Conservation (phyloP, 1,284 basidiomycete genomes). For the Agaricales sp. region DNA sequence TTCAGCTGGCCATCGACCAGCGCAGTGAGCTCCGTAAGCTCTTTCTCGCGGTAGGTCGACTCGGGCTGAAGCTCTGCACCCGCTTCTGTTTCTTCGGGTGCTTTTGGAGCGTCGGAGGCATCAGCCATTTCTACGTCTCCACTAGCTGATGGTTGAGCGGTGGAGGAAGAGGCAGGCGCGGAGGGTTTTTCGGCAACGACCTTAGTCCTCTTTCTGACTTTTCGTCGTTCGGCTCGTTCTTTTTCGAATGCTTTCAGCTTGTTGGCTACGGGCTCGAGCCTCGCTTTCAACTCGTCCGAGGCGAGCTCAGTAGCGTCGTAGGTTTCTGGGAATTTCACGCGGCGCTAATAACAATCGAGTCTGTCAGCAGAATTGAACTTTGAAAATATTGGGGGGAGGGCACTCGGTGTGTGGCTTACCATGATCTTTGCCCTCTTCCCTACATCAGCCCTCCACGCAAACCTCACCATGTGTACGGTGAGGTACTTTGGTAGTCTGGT, state of each 20-base stretch:
- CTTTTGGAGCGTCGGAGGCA: constrained; percentile 17
- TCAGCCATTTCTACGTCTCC: constrained; percentile 33
- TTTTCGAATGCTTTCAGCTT: constrained; percentile 75
- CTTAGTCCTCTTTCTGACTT: constrained; percentile 72
- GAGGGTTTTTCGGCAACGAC: constrained; percentile 20
- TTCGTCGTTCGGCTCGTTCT: constrained; percentile 77
- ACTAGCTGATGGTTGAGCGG: constrained; percentile 16
- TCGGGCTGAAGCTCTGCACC: constrained; percentile 48
- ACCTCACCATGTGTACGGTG: constrained; percentile 89
- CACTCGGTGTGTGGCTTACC: constrained; percentile 30
- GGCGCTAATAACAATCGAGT: constrained; percentile 47
- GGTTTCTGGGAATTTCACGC: constrained; percentile 88
- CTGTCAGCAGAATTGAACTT: no score
- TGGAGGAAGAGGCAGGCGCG: constrained; percentile 14
- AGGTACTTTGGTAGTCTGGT: constrained; percentile 81
- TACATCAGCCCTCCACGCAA: constrained; percentile 92
- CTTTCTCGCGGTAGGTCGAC: constrained; percentile 43
- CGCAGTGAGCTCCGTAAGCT: constrained; percentile 52
- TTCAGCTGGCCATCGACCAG: constrained; percentile 58
- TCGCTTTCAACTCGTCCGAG: constrained; percentile 70
- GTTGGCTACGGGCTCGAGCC: constrained; percentile 61
- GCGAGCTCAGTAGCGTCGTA: constrained; percentile 81
- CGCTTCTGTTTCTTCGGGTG: background rate
- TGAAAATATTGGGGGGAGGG: background rate
- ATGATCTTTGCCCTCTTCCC: constrained; percentile 89